Evolutionary conservation across 129 eudicot species (phyloP).

Genomic region (Helianthus tuberosus): DNA sequence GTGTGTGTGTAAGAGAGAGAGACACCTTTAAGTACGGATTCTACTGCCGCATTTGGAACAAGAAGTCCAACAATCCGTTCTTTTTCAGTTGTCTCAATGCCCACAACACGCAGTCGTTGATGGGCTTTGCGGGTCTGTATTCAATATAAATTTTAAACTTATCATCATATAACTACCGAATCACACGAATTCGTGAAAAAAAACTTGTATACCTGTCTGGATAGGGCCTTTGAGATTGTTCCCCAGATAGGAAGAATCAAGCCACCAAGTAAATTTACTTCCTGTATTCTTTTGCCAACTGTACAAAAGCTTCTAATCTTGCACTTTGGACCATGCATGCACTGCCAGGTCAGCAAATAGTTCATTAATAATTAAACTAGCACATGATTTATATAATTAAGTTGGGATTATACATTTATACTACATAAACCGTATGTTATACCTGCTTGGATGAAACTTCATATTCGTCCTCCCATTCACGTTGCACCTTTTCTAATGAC

Average conservation of each 20-base stretch:
- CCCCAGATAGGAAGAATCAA: conserved; percentile 98
- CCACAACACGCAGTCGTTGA: conserved; percentile 85
- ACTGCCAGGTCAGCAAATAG: conserved; percentile 43
- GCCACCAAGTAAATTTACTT: conserved; percentile 94
- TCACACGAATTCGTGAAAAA: background rate
- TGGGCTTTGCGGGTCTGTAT: conserved; percentile 82
- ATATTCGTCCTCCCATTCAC: conserved; percentile 91
- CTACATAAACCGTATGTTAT: conserved; percentile 16
- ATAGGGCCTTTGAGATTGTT: conserved; percentile 85
- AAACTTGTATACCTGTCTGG: conserved; percentile 60
- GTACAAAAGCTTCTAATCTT: conserved; percentile 90
- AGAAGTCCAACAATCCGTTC: conserved; percentile 97
- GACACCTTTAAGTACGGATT: conserved; percentile 88
- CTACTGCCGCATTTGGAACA: conserved; percentile 92
- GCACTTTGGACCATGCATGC: conserved; percentile 99
- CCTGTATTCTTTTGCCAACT: conserved; percentile 89
- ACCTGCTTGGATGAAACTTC: conserved; percentile 90
- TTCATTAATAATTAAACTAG: background rate
- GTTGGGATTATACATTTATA: background rate
- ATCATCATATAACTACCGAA: conserved; percentile 1
- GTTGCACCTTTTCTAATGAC: conserved; percentile 74
- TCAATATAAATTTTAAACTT: conserved; percentile 9
- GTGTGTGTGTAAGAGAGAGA: background rate
- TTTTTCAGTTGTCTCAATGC: conserved; percentile 86
- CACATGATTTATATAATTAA: background rate